phyloP scores from a whole-genome alignment of 2,329 filamentous ascomycete genomes.

The Calcarisporium arbuscula region DNA sequence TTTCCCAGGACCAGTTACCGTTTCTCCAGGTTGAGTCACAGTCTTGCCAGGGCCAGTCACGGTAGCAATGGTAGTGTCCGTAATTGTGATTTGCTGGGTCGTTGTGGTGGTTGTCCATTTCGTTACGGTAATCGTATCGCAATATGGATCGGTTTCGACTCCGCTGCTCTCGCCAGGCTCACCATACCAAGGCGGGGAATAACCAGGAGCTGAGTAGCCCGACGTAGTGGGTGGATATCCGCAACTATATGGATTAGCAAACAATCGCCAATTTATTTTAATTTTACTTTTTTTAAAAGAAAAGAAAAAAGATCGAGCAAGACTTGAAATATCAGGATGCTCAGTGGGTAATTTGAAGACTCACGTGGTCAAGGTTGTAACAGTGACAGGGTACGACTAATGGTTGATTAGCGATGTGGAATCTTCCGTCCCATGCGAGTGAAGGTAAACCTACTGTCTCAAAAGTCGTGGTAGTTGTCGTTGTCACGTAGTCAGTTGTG shows the following conservation, averaged over 20 bases:
- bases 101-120: conserved; percentile 15
- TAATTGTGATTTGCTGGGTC: conserved; percentile 9
- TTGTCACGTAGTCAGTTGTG: conserved; percentile 14
- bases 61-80: conserved; percentile 7
- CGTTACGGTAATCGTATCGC: conserved; percentile 14
- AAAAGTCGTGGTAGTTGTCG: conserved; percentile 10
- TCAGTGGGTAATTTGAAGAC: too few species aligned
- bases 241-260: too few species aligned
- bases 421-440: too few species aligned
- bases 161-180: not conserved
- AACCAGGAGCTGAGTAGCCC: too few species aligned
- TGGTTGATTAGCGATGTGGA: conserved; percentile 1
- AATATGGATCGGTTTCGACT: not conserved
- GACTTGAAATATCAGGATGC: not conserved
- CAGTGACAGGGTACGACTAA: conserved; percentile 17
- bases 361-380: too few species aligned
- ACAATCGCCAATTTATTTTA: too few species aligned
- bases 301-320: too few species aligned
- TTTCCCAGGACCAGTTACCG: conserved; percentile 18
- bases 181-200: too few species aligned
- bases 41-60: conserved; percentile 10
- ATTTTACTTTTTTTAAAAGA: too few species aligned
- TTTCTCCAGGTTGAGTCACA: conserved; percentile 8
- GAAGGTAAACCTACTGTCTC: conserved; percentile 7
- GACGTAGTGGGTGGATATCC: too few species aligned